Base-by-base conservation (phyloP, 805 yeast genomes). In the Candida ovalis region DNA sequence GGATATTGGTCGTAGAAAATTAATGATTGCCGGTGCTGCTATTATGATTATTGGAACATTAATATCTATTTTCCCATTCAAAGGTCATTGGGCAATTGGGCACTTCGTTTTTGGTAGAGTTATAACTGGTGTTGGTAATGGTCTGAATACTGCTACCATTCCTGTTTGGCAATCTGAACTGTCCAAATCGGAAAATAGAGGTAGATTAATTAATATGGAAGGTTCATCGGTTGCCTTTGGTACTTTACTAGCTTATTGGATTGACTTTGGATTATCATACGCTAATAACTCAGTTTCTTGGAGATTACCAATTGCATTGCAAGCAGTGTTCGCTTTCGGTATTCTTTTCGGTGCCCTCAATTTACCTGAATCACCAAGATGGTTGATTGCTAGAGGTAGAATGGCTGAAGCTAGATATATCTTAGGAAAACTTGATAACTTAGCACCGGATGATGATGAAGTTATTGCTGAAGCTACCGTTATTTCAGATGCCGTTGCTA, bases 141-240 rank as follows among this genome's bases (percentile, higher is more conserved):
- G 92, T 49, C 64, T 84, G 59, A 78, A 79, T 58, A 82, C 89
- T 13, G 79, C 88, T n/a, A 82, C 89, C 27, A 82, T 84, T 45
- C 92, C 92, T 10, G 81, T 83, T 52, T 86, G 86, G 80, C 89
- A 83, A 63, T 75, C 90, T 2, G 95, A 86, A 66, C 74, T 81
- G 66, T 76, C 88, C 40, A 76, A 75, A 49, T 76, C 87, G 8
- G 77, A 75, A 50, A 72, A 71, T 51, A 77, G 89, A 70, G 91
- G 91, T 57, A 69, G 74, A 51, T 67, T 83, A 53, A 86, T 84
- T 46, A 78, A 77, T 59, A 68, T 83, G 60, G 86, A 84, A 66
- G 89, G 88, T 44, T 77, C 85, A 22, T 76, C 82, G 30, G 80
- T 84, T 54, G 81, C 83, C 22, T 73, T 82, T 40, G 92, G 94